Evolutionary conservation across 495 filamentous ascomycete species (phyloP), one percentile per base, ranked within the genome.

Genomic region (Evernia prunastri): DNA sequence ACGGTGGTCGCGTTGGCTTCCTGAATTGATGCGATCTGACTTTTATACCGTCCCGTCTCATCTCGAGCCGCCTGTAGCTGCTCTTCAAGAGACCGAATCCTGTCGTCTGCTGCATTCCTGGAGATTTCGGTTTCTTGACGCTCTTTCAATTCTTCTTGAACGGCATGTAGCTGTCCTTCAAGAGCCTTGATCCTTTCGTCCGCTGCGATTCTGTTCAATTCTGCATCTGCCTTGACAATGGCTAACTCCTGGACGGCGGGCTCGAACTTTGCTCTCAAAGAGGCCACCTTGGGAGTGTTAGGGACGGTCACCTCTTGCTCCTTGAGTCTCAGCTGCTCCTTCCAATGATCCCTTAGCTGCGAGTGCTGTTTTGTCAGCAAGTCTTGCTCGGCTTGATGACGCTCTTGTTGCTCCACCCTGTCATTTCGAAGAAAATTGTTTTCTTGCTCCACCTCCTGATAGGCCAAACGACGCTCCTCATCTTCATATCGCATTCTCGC

Each of bases 141-240:
- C 29, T 20, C 27, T 33, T 54, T 54, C 29, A 9, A 47, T 6
- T 64, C 53, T n/a, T 60, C 56, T 40, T 57, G 37, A 35, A n/a
- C 56, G 0, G 58, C 27, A 42, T 42, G 39, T 20, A 68, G 43
- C 42, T 63, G 40, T 25, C 23, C 31, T 37, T 58, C 36, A 12
- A 67, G 29, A 64, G 25, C 39, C 7, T 51, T 47, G 57, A 57
- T 58, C 10, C 20, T 62, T n/a, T 59, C 47, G 10, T 78, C 72
- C 1, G 74, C 69, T 15, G 70, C 70, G 6, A 74, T 71, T n/a
- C 77, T 39, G 23, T 80, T 72, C 11, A 69, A 68, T 27, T 78
- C 76, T 17, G 79, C 53, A 31, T 45, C 56, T 18, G 61, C 53
- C 25, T 57, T 63, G 10, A 63, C 18, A 15, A 23, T 36, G 27